Evolutionary conservation across 352 stramenopile species (phyloP), one percentile per base, ranked within the genome.

Genomic region (Globisporangium middletonii): DNA sequence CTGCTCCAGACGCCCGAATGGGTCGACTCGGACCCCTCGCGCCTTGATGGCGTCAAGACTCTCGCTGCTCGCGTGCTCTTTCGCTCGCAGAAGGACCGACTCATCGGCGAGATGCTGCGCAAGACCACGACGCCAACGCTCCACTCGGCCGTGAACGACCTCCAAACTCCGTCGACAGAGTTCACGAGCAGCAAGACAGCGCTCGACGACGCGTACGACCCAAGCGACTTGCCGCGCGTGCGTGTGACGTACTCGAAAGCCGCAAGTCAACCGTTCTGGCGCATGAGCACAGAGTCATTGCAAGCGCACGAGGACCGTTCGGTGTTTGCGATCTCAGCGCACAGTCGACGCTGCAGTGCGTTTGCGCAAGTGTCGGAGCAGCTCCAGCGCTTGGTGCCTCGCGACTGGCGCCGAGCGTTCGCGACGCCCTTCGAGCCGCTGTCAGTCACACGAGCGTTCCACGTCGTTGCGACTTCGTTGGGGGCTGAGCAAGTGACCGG

Each of bases 401-500:
- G 50, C 1, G 62, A 83, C 7, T 76, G 62, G 63, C 61, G 71
- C 58, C 59, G 64, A 23, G 49, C 59, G 42, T 68, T 60, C 26
- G 60, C 59, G 2, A 72, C 64, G 26, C 66, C 73, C 33, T 77
- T 81, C 42, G 74, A 81, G 51, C 50, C 65, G 3, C 62, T 78
- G 30, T 55, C 65, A 9, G 72, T 79, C 9, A 71, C 52, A 2
- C 63, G 78, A 50, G 49, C 72, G 8, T 80, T 83, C 52, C 62
- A 63, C 15, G 62, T 80, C 27, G 19, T 57, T 9, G 26, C 45
- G 37, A 51, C 7, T 30, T 30, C 16, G 23, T 13, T 7, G 12
- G 33, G 6, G 33, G 9, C 33, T 38, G 33, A 38, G 33, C 33
- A 11, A 38, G 7, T 9, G 33, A 38, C 19, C 37, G 4, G 37